Evolutionary conservation across 306 rosid genomes (phyloP), one percentile per base, ranked within the genome.

Genomic region (Cicer judaicum): DNA sequence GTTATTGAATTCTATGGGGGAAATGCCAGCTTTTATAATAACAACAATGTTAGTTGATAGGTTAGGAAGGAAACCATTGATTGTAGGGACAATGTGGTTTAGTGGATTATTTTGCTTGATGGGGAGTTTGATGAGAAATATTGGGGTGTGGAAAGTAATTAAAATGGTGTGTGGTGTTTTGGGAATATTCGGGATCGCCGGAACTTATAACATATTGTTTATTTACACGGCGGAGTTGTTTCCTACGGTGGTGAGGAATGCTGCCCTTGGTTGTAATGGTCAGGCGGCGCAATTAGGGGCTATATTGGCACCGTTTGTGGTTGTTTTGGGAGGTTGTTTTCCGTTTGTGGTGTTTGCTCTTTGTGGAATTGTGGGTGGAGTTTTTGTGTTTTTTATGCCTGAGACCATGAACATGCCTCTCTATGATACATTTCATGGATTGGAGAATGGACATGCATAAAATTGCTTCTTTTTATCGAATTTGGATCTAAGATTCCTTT

Each of bases 241-340:
- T 44, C 97, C 98, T 0, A 93, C 98, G 0, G 98, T 93, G 72
- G 98, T 93, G 19, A 86, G 98, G 79, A 93, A 89, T 13, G 92
- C 97, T 0, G 96, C 98, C 0, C 84, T 93, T 0, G 98, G 98
- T 1, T 76, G 89, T 14, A 83, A 91, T 0, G 83, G 94, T 0
- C 98, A 91, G 65, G 96, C 98, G 0, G 87, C 88, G 0, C 96
- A 91, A 38, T 88, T 93, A 92, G 98, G 98, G 29, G 98, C 98
- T 0, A 87, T 93, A 7, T 68, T 89, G 79, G 90, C 98, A 1
- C 98, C 98, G 7, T 60, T 91, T 66, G 97, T 93, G 60, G 98
- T 93, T 47, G 96, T 93, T 79, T 48, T 89, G 81, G 97, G 97
- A 0, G 92, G 93, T 0, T 82, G 88, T 16, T 38, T 85, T 61